Conservation (phyloP, 2,329 filamentous ascomycete species). For the Decorospora gaudefroyi region DNA sequence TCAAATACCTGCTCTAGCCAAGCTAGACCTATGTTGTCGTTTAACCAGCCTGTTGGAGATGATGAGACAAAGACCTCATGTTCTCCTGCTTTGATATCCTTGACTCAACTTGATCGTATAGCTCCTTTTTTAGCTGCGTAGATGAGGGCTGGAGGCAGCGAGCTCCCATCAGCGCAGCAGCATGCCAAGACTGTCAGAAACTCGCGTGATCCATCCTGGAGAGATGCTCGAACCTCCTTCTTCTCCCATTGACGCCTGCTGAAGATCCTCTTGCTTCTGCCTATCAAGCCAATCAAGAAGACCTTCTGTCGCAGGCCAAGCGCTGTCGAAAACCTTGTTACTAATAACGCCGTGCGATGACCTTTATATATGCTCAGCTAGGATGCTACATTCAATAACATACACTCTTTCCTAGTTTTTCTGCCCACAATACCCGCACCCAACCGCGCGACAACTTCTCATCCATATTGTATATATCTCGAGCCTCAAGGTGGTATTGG, state of each 20-base stretch:
- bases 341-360: too few species aligned
- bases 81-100: background rate
- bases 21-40: slow-evolving; percentile 1
- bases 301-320: too few species aligned
- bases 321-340: too few species aligned
- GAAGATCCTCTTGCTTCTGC: slow-evolving; percentile 12
- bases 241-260: background rate
- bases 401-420: too few species aligned
- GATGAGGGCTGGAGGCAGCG: slow-evolving; percentile 13
- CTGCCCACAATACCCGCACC: too few species aligned
- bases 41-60: background rate
- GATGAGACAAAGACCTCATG: background rate
- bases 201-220: slow-evolving; percentile 14
- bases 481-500: slow-evolving; percentile 9
- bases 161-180: slow-evolving; percentile 17
- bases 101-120: slow-evolving; percentile 10
- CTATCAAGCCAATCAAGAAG: slow-evolving; percentile 9
- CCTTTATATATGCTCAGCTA: too few species aligned
- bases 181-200: slow-evolving; percentile 17
- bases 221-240: background rate
- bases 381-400: too few species aligned
- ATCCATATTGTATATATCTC: slow-evolving; percentile 19
- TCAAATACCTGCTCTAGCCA: slow-evolving; percentile 1
- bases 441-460: too few species aligned
- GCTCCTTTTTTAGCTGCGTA: background rate